These are phyloP conservation scores for Oryza nivara DNA, from an alignment of 176 grass and related monocot genomes.

Conservation along the genomic window DNA sequence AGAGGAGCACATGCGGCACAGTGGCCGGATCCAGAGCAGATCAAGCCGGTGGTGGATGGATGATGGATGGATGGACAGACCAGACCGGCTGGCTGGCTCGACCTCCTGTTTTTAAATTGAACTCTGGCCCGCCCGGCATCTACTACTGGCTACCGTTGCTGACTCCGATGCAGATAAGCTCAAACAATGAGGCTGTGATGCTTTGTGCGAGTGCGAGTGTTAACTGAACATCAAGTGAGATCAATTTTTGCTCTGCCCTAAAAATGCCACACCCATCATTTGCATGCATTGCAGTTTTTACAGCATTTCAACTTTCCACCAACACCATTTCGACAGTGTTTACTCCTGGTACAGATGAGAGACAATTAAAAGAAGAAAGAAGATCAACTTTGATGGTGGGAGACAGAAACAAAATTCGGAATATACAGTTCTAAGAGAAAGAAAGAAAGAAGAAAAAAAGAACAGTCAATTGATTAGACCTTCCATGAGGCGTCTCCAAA, in stretches of 20 bases:
- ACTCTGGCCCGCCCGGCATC: conserved; percentile 10
- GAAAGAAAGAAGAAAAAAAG: not conserved
- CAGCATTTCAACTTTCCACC: not conserved
- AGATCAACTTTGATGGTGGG: not conserved
- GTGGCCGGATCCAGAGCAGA: conserved; percentile 48
- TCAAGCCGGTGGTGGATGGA: conserved; percentile 27
- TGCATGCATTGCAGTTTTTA: not conserved
- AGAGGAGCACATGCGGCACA: conserved; percentile 53
- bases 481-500: conserved; percentile 30
- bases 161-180: conserved; percentile 49
- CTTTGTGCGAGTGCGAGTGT: not conserved
- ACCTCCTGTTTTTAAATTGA: not conserved
- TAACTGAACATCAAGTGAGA: not conserved
- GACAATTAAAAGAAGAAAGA: conserved; percentile 10
- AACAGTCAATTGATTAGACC: conserved; percentile 65
- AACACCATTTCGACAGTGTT: not conserved
- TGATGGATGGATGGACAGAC: not conserved
- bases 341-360: not conserved
- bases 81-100: conserved; percentile 18
- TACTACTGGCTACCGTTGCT: conserved; percentile 35
- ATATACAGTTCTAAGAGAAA: conserved; percentile 46
- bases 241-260: conserved; percentile 39
- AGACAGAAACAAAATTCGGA: conserved; percentile 48
- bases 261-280: conserved; percentile 12
- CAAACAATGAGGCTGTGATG: conserved; percentile 1